These are phyloP conservation scores for Candida manassasensis DNA, from an alignment of 805 yeast species.

Conservation along the genomic window DNA sequence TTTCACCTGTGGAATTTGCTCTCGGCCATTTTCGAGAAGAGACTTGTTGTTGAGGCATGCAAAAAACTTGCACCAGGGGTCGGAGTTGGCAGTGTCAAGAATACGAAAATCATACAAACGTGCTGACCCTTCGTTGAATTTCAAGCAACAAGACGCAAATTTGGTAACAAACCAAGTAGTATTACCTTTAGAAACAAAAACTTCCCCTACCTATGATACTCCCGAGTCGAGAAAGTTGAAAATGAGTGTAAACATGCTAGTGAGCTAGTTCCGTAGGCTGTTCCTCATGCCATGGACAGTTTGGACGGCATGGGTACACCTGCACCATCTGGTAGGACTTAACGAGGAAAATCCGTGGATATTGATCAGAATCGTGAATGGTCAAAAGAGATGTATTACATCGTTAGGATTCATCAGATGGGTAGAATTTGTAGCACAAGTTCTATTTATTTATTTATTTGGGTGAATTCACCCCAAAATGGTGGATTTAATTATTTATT, in stretches of 20 bases:
- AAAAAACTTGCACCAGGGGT: conserved; percentile 40
- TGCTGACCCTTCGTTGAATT: conserved; percentile 8
- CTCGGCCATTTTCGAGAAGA: conserved; percentile 39
- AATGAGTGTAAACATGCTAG: conserved; percentile 40
- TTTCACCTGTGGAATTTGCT: conserved; percentile 40
- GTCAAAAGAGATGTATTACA: too few relatives aligned
- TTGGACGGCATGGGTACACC: too few relatives aligned
- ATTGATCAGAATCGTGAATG: too few relatives aligned
- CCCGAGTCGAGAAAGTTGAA: conserved; percentile 31
- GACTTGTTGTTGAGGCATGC: conserved; percentile 42
- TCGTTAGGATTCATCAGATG: too few relatives aligned
- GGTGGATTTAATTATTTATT: too few relatives aligned
- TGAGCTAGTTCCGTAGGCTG: too few relatives aligned
- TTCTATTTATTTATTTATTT: too few relatives aligned
- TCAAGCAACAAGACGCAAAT: conserved; percentile 2
- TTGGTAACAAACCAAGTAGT: neutral
- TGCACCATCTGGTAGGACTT: too few relatives aligned
- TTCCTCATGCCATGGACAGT: too few relatives aligned
- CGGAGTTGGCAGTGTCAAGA: conserved; percentile 39
- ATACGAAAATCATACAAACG: conserved; percentile 35
- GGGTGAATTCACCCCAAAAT: too few relatives aligned
- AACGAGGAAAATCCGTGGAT: too few relatives aligned
- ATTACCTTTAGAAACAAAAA: neutral
- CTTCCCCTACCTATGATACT: conserved; percentile 15
- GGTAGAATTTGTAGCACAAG: too few relatives aligned